Percentiles rank a stretch among this genome's conserved stretches.
Conservation (phyloP, 345 rosid species). For the Salix viminalis region DNA sequence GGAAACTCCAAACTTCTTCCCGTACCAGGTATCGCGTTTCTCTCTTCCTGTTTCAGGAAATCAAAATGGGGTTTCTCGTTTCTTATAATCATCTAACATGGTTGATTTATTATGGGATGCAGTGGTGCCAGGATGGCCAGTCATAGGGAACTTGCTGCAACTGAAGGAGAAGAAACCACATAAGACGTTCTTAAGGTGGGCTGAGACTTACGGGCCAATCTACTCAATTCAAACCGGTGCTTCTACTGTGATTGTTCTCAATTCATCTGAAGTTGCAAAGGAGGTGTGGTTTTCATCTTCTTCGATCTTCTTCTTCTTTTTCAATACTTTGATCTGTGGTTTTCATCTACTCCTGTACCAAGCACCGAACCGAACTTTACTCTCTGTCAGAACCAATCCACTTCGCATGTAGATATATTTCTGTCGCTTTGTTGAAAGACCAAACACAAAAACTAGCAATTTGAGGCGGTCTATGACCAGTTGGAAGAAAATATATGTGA, state of each 20-base stretch:
- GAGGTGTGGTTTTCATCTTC: slow-evolving; percentile 45
- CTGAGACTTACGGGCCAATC: slow-evolving; percentile 72
- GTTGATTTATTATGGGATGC: slow-evolving; percentile 13
- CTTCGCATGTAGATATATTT: not conserved
- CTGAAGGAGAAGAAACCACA: slow-evolving; percentile 90
- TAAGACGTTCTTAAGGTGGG: slow-evolving; percentile 73
- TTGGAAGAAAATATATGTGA: too few relatives aligned
- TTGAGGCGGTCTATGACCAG: too few relatives aligned
- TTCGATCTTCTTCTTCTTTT: not conserved
- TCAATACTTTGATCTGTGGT: not conserved
- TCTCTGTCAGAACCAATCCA: not conserved
- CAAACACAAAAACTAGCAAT: too few relatives aligned
- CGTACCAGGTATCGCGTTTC: slow-evolving; percentile 46
- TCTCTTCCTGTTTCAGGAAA: not conserved
- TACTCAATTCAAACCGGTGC: slow-evolving; percentile 76
- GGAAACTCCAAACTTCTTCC: slow-evolving; percentile 39
- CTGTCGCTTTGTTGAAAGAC: not conserved
- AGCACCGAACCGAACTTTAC: not conserved
- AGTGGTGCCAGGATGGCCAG: slow-evolving; percentile 77
- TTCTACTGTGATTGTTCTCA: slow-evolving; percentile 60
- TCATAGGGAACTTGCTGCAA: slow-evolving; percentile 79
- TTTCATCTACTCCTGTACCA: not conserved
- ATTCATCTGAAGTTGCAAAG: slow-evolving; percentile 58
- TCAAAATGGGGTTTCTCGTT: not conserved
- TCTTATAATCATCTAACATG: not conserved